phyloP scores from a whole-genome alignment of 257 asterid genomes.

The Echites panduratus region DNA sequence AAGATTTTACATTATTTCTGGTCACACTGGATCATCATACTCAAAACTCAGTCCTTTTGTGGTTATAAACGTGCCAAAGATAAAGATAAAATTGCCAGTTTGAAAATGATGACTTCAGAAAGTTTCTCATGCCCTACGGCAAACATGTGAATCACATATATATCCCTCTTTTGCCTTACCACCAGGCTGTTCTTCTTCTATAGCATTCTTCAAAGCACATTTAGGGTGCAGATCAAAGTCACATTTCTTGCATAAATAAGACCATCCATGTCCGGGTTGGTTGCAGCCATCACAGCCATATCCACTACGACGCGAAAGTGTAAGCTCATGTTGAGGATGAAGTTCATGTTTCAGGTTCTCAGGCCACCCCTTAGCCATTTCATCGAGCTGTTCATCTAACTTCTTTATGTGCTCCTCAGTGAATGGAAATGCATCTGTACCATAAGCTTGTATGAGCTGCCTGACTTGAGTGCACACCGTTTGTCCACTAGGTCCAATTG shows the following conservation, averaged over 20 bases:
- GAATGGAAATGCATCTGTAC: slow-evolving; percentile 29
- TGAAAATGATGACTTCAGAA: too few relatives aligned
- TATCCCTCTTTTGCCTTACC: slow-evolving; percentile 20
- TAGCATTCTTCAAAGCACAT: slow-evolving; percentile 24
- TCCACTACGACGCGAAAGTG: slow-evolving; percentile 17
- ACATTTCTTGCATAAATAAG: slow-evolving; percentile 24
- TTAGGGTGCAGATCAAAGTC: slow-evolving; percentile 36
- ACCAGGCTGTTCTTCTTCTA: neutral
- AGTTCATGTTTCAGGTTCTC: slow-evolving; percentile 24
- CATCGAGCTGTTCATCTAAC: slow-evolving; percentile 14
- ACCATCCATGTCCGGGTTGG: slow-evolving; percentile 31
- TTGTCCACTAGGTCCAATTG: slow-evolving; percentile 25
- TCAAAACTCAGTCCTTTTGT: too few relatives aligned
- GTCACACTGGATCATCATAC: too few relatives aligned
- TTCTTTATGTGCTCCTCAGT: slow-evolving; percentile 17
- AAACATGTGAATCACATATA: slow-evolving; percentile 28
- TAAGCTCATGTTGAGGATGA: slow-evolving; percentile 26
- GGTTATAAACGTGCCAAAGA: too few relatives aligned
- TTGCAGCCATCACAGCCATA: slow-evolving; percentile 27
- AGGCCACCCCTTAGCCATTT: slow-evolving; percentile 27
- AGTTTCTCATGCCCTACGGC: slow-evolving; percentile 19
- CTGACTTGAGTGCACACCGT: slow-evolving; percentile 26
- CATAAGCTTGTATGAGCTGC: slow-evolving; percentile 24
- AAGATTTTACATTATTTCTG: too few relatives aligned
- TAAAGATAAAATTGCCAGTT: too few relatives aligned